These are phyloP conservation scores for Podaxis carcinomalis DNA, from an alignment of 768 basidiomycete genomes.

Conservation along the genomic window DNA sequence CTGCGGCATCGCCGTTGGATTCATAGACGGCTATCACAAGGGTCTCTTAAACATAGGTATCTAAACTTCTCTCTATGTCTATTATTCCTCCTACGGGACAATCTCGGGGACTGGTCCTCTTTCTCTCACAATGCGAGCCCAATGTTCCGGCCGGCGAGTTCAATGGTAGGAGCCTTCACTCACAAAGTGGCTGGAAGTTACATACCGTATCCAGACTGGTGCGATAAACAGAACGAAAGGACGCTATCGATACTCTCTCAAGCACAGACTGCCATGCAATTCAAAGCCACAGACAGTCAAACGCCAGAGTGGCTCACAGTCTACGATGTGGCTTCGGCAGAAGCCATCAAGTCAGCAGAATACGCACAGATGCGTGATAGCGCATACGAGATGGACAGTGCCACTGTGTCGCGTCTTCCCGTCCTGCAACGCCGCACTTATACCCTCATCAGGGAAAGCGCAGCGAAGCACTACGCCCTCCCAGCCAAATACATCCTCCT, in stretches of 20 bases:
- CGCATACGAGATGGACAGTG: conserved; percentile 23
- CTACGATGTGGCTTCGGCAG: conserved; percentile 25
- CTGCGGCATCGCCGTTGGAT: background rate
- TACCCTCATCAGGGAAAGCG: conserved; percentile 16
- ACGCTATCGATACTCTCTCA: conserved; percentile 27
- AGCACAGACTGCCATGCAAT: conserved; percentile 24
- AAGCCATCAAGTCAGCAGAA: conserved; percentile 13
- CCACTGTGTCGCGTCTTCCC: conserved; percentile 19
- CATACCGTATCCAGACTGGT: conserved; percentile 25
- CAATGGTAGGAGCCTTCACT: conserved; percentile 20
- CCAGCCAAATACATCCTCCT: conserved; percentile 21
- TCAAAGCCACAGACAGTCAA: conserved; percentile 26
- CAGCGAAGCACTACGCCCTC: conserved; percentile 10
- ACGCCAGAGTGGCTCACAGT: conserved; percentile 23
- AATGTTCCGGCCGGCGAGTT: conserved; percentile 26
- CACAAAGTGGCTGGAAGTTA: background rate
- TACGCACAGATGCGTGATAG: conserved; percentile 22
- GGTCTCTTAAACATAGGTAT: background rate
- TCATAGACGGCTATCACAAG: background rate
- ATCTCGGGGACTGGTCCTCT: conserved; percentile 24
- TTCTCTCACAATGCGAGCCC: conserved; percentile 24
- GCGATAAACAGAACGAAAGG: conserved; percentile 31
- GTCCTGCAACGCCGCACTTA: conserved; percentile 24
- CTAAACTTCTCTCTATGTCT: background rate
- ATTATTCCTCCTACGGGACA: background rate